Base-by-base conservation (phyloP, 2,329 filamentous ascomycete species). In the Penicillium decumbens region DNA sequence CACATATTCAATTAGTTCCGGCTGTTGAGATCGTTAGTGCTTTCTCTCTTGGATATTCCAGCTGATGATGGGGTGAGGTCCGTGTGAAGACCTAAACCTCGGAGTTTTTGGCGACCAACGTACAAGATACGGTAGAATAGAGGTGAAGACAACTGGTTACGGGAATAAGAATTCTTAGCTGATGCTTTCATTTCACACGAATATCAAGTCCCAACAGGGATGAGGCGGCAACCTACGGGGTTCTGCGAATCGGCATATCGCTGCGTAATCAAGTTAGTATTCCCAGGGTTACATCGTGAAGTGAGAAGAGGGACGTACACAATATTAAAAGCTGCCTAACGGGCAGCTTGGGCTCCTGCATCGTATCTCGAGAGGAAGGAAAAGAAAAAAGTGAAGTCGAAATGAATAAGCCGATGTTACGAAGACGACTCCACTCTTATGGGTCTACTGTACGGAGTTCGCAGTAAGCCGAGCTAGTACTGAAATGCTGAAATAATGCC, bases 1-100 rank as follows among this genome's bases (percentile, higher is more conserved):
- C 56, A 95, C 89, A 65, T 83, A 85, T 59, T 84, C 80, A 49
- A 95, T 87, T 87, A 95, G 93, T 70, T 91, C 87, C 9, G 87
- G 87, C 56, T 77, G 59, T 77, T 80, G 23, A 50, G 56, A 50
- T 62, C 53, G 58, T 61, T 50, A 49, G 40, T 12, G 15, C 28
- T 29, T 13, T 35, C 8, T 37, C 24, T 12, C 0, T 10, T 30
- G 8, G n/a, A 38, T 27, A 29, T 7, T 47, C 6, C 10, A n/a
- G 6, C 13, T n/a, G 7, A 18, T 9, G 10, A 33, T 18, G 32
- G n/a, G 25, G 48, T 49, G 45, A 32, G 37, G 35, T 27, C 45
- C 39, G 39, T 29, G 24, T 13, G 18, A 37, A 35, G 24, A 29
- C 25, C 45, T 24, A 47, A 38, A n/a, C 5, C 27, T 8, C 25